Evolutionary conservation across 2,329 filamentous ascomycete genomes (phyloP).

Genomic region (Hymenoscyphus occultus): DNA sequence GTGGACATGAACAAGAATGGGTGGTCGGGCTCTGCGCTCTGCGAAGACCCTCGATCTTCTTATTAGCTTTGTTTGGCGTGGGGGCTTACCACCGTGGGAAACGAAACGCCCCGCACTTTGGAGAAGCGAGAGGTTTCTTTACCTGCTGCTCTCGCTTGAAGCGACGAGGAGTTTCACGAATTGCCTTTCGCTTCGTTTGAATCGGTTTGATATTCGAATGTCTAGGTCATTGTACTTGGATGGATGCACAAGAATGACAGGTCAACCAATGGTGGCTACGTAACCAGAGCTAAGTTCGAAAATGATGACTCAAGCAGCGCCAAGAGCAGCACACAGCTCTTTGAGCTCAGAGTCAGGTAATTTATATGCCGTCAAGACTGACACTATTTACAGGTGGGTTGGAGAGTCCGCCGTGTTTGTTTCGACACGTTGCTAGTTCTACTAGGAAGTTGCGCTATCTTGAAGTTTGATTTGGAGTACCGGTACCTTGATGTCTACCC

Average conservation of each 20-base stretch:
- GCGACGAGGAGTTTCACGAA: neutral
- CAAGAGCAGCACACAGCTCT: too few relatives aligned
- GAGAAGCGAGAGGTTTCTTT: neutral
- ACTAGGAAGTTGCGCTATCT: too few relatives aligned
- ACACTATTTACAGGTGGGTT: too few relatives aligned
- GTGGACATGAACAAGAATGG: conserved; percentile 4
- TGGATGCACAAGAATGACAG: neutral
- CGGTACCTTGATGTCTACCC: too few relatives aligned
- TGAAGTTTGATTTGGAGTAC: too few relatives aligned
- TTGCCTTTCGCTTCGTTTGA: neutral
- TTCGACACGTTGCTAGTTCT: too few relatives aligned
- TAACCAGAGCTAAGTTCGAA: neutral
- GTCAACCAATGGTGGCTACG: neutral
- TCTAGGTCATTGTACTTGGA: neutral
- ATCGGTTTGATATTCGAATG: neutral
- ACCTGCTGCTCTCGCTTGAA: neutral
- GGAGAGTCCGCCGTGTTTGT: too few relatives aligned
- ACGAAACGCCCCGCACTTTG: neutral
- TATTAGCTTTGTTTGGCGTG: conserved; percentile 5
- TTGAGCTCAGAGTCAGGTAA: too few relatives aligned
- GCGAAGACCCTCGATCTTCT: neutral
- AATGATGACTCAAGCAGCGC: neutral
- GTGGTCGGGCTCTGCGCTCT: neutral
- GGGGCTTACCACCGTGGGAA: neutral
- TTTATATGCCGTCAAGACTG: too few relatives aligned